These are phyloP conservation scores for Bipolaris gigantea DNA, from an alignment of 2,329 filamentous ascomycete genomes.

Conservation along the genomic window DNA sequence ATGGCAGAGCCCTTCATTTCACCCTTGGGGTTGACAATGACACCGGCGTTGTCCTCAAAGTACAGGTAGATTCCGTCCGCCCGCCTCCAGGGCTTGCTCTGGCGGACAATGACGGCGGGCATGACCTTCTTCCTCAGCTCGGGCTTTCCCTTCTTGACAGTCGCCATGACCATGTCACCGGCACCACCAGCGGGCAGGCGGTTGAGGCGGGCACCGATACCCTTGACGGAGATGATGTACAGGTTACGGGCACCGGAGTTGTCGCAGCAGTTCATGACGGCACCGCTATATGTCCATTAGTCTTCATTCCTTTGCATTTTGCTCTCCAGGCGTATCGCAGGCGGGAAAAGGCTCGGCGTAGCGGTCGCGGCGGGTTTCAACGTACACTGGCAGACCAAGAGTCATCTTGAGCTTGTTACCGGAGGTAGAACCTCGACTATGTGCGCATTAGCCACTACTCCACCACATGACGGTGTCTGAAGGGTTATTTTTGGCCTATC, in stretches of 20 bases:
- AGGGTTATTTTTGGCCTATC: neutral
- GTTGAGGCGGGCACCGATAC: slow-evolving; percentile 96
- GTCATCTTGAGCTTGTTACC: slow-evolving; percentile 99
- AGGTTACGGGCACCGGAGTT: slow-evolving; percentile 98
- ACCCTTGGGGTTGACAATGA: slow-evolving; percentile 99
- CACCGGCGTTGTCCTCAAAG: slow-evolving; percentile 99
- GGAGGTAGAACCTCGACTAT: slow-evolving; percentile 79
- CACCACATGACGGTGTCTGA: neutral
- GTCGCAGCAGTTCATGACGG: slow-evolving; percentile 99
- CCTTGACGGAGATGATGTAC: slow-evolving; percentile 99
- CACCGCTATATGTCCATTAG: slow-evolving; percentile 67
- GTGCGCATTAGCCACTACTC: slow-evolving; percentile 28
- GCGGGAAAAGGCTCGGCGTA: slow-evolving; percentile 4
- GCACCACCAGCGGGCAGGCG: slow-evolving; percentile 95
- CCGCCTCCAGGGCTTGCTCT: slow-evolving; percentile 99
- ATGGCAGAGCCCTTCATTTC: slow-evolving; percentile 99
- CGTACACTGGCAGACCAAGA: slow-evolving; percentile 99
- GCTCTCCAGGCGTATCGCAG: slow-evolving; percentile 7
- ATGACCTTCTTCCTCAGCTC: slow-evolving; percentile 99
- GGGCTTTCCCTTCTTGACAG: slow-evolving; percentile 99
- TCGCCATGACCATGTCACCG: slow-evolving; percentile 99
- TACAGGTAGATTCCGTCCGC: slow-evolving; percentile 98
- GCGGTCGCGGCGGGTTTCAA: slow-evolving; percentile 42
- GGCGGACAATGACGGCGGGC: slow-evolving; percentile 97
- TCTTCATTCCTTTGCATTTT: slow-evolving; percentile 22